Evolutionary conservation across 2,329 filamentous ascomycete species (phyloP).

Genomic region (Pseudocercospora cruenta): DNA sequence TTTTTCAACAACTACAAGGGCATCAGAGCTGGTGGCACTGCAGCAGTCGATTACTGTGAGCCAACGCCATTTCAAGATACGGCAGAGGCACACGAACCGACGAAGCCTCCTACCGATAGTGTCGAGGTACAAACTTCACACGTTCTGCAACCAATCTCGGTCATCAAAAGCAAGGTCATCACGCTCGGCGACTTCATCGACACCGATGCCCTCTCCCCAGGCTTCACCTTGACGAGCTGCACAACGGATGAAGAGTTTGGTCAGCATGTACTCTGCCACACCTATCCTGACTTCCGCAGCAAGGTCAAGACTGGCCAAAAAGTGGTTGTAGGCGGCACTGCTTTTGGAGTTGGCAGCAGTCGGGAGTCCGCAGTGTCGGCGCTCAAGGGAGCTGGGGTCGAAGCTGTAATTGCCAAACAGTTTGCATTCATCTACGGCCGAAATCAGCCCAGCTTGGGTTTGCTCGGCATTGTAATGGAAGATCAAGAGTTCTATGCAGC

Average conservation of each 20-base stretch:
- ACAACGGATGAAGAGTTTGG: constrained; percentile 10
- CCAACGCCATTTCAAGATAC: background rate
- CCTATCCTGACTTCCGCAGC: constrained; percentile 14
- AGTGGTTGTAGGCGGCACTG: constrained; percentile 20
- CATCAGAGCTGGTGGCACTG: background rate
- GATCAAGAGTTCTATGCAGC: constrained; percentile 14
- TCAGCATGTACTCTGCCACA: constrained; percentile 15
- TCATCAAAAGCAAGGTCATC: background rate
- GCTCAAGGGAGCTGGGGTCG: constrained; percentile 17
- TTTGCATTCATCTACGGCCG: constrained; percentile 19
- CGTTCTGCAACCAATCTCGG: background rate
- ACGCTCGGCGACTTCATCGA: constrained; percentile 17
- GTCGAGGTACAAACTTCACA: background rate
- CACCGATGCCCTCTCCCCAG: constrained; percentile 13
- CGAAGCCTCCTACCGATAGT: background rate
- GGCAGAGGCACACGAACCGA: background rate
- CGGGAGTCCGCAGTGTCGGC: constrained; percentile 16
- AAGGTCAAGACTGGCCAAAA: constrained; percentile 3
- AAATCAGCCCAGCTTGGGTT: constrained; percentile 11
- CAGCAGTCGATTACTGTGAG: background rate
- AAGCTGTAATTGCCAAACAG: constrained; percentile 16
- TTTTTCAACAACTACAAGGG: constrained; percentile 3
- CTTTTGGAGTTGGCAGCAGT: constrained; percentile 17
- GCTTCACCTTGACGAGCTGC: background rate
- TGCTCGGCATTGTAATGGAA: constrained; percentile 15